phyloP scores from a whole-genome alignment of 2,329 filamentous ascomycete species.

The Pyrenochaeta sp. region DNA sequence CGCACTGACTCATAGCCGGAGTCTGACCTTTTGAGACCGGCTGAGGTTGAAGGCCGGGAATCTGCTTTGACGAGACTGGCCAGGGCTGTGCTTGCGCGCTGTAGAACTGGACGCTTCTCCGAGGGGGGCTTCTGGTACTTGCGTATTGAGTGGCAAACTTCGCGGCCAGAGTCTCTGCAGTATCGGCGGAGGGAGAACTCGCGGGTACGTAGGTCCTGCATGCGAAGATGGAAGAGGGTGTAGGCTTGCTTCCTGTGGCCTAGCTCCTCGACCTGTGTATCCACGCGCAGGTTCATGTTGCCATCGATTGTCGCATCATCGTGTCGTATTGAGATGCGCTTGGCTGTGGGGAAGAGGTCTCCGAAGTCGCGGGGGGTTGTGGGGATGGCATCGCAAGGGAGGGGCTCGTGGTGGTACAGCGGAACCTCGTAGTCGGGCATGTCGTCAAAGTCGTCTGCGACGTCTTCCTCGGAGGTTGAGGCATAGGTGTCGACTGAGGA shows the following conservation, averaged over 20 bases:
- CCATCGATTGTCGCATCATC: slow-evolving; percentile 91
- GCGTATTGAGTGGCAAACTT: slow-evolving; percentile 85
- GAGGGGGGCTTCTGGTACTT: slow-evolving; percentile 68
- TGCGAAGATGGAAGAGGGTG: slow-evolving; percentile 90
- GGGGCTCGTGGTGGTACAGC: slow-evolving; percentile 67
- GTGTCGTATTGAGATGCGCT: slow-evolving; percentile 83
- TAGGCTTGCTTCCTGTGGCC: slow-evolving; percentile 69
- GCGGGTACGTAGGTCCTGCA: slow-evolving; percentile 87
- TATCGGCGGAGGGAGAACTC: slow-evolving; percentile 93
- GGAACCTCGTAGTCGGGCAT: slow-evolving; percentile 65
- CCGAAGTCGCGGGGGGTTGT: slow-evolving; percentile 85
- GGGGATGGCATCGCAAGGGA: slow-evolving; percentile 72
- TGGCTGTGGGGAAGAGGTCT: slow-evolving; percentile 83
- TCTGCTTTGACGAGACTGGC: slow-evolving; percentile 66
- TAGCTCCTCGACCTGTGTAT: slow-evolving; percentile 72
- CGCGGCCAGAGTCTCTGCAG: slow-evolving; percentile 89
- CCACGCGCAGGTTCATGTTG: slow-evolving; percentile 94
- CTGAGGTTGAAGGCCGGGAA: slow-evolving; percentile 52
- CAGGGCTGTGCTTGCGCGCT: slow-evolving; percentile 68
- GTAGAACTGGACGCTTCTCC: slow-evolving; percentile 61
- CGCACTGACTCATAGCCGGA: slow-evolving; percentile 65
- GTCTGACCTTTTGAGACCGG: slow-evolving; percentile 63
- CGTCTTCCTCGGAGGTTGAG: slow-evolving; percentile 74
- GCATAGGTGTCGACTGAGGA: slow-evolving; percentile 81
- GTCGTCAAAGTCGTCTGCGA: slow-evolving; percentile 55